phyloP scores from a whole-genome alignment of 2,329 filamentous ascomycete species.

The Fusarium acutatum region DNA sequence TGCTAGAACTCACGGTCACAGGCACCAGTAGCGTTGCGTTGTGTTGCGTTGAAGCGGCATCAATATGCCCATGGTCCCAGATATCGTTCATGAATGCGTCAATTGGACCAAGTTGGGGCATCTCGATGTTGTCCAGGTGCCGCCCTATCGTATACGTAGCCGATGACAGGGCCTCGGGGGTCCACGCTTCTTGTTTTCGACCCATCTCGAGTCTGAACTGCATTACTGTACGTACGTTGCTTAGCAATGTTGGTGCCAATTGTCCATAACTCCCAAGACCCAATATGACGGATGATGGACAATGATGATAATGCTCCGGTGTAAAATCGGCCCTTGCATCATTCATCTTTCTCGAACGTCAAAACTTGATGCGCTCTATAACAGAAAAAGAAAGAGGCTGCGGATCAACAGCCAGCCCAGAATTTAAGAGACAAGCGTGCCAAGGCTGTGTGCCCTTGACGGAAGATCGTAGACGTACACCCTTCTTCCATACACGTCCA shows the following conservation, averaged over 20 bases:
- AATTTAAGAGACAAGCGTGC: constrained; percentile 16
- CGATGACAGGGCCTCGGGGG: constrained; percentile 32
- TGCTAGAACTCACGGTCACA: constrained; percentile 18
- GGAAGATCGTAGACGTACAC: constrained; percentile 22
- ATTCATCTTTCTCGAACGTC: constrained; percentile 20
- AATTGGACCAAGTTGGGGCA: constrained; percentile 36
- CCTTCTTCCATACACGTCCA: constrained; percentile 10
- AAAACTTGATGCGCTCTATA: constrained; percentile 4
- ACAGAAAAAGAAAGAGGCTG: constrained; percentile 5
- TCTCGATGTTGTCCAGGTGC: constrained; percentile 37
- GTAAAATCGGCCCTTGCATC: constrained; percentile 14
- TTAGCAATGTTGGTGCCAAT: constrained; percentile 21
- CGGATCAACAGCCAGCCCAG: constrained; percentile 12
- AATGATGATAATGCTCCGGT: neutral
- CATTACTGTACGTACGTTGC: constrained; percentile 10
- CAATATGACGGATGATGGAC: neutral
- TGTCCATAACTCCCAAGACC: neutral
- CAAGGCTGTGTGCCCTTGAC: constrained; percentile 31
- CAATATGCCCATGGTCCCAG: constrained; percentile 23
- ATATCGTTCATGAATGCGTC: constrained; percentile 32
- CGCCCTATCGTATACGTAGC: constrained; percentile 34
- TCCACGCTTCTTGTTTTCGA: constrained; percentile 33
- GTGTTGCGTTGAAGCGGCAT: constrained; percentile 26
- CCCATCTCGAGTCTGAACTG: constrained; percentile 23
- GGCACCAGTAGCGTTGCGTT: constrained; percentile 21